Base-by-base conservation (phyloP, 177 flowering plant species). In the Vitis hybrid region DNA sequence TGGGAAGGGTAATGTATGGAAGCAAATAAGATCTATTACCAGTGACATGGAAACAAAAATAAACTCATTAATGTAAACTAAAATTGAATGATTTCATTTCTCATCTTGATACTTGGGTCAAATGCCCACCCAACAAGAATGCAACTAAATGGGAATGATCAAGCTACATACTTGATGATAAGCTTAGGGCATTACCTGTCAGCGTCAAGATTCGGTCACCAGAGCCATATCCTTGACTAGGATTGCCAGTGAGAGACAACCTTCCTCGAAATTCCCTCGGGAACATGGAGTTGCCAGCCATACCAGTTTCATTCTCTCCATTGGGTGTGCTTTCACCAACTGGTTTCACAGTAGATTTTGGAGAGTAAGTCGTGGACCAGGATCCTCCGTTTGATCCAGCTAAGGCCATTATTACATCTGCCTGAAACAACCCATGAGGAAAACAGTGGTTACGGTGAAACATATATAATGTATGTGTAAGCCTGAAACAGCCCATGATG, bases 321-420 rank as follows among this genome's bases (percentile, higher is more conserved):
- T 63, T 67, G n/a, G 78, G 80, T 21, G 61, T 58, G 61, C 76
- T 64, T 67, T 87, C 94, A 72, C 70, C 70, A 32, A 46, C 71
- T 11, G 78, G 77, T 57, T 67, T 79, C 9, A 9, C 63, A 52
- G 63, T 68, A 27, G 92, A 76, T 71, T 86, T 92, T 11, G 88
- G 81, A 1, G 84, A 81, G 73, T 75, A 87, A 20, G 84, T 79
- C 70, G 98, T 91, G 4, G 97, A 92, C 97, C 95, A 94, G 18
- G 98, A 91, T 67, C 91, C 90, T 70, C 95, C 95, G 76, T 82
- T 90, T 67, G 97, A 91, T 66, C 97, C 98, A 61, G 98, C 97
- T 56, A 94, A 78, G 57, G 94, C 86, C 98, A 94, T 91, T 74
- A 94, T 90, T 41, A 91, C 87, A 74, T 94, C 97, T 58, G 97